Evolutionary conservation across 75 land plant genomes (phyloP), one percentile per base, ranked within the genome.

Genomic region (Chamaecyparis obtusa): DNA sequence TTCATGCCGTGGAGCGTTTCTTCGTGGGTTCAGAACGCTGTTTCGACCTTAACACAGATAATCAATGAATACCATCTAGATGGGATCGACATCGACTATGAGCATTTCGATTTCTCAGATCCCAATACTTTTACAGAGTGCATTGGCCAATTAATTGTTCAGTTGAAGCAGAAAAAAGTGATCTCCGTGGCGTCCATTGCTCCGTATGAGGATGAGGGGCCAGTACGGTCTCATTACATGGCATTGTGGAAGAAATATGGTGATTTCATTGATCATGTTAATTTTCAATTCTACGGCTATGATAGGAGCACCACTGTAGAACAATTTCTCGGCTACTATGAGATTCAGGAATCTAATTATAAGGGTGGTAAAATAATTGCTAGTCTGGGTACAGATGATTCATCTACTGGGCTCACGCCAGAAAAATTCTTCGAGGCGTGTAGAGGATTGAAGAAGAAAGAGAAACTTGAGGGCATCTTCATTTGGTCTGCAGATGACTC

Each of bases 71-170:
- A 89, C 43, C 48, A 84, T 48, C 76, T 88, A 0, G 93, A 90
- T n/a, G 91, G 93, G 74, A 86, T 91, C 51, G 92, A 91, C 84
- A 82, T 91, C 48, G 92, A 91, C 72, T 87, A 87, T 44, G 90
- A 91, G 83, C 90, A 86, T 57, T 91, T 91, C 80, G 85, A 86
- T 8, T 57, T 0, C 64, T n/a, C 83, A 2, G 89, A 83, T 46
- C 69, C 78, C 41, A 55, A 72, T 39, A 89, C 83, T 21, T 91
- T 91, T 46, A 64, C 79, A 3, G 79, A 87, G 1, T 84, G 85
- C 90, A 85, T 91, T 49, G 92, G 92, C 10, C 87, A 86, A 67
- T 75, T 91, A 19, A 74, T 91, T 4, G 46, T 77, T 41, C 72
- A 21, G 16, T 84, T 91, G 9, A 91, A 89, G 87, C 60, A 5